A percentile compares a stretch with the other conserved stretches of the same genome.
Conservation (phyloP, 306 rosid species). For the Casuarina cunninghamiana region DNA sequence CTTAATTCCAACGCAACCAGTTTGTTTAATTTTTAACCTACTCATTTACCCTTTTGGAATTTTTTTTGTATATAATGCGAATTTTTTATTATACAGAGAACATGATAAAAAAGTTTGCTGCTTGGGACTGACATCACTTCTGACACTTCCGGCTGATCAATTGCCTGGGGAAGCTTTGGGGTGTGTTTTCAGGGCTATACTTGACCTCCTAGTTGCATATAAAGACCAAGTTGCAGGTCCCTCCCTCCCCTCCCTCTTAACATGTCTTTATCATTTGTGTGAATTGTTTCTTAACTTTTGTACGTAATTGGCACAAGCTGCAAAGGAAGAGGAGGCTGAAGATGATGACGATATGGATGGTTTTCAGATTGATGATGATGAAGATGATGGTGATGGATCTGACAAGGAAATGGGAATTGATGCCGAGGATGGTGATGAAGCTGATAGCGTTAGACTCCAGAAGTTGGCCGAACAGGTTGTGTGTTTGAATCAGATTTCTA, state of each 20-base stretch:
- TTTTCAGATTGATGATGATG: constrained; percentile 81
- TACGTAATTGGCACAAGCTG: constrained; percentile 59
- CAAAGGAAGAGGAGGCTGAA: constrained; percentile 83
- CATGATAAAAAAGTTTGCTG: constrained; percentile 94
- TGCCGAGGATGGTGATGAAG: constrained; percentile 85
- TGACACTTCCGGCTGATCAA: constrained; percentile 75
- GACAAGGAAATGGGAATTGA: constrained; percentile 94
- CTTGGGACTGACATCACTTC: constrained; percentile 84
- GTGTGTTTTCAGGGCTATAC: constrained; percentile 82
- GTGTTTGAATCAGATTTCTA: not conserved
- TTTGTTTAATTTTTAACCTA: not conserved
- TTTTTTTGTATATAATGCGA: constrained; percentile 16
- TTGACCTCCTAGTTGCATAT: constrained; percentile 85
- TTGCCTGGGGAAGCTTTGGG: constrained; percentile 84
- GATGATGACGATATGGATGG: constrained; percentile 98
- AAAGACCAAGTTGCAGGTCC: constrained; percentile 95
- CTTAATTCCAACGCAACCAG: not conserved
- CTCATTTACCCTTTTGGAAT: not conserved
- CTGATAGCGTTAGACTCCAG: constrained; percentile 64
- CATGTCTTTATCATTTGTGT: not conserved
- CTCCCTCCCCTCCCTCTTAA: not conserved
- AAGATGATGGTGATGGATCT: constrained; percentile 77
- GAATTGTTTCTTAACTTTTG: not conserved
- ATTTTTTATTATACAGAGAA: constrained; percentile 57
- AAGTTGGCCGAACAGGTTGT: constrained; percentile 92